These are phyloP conservation scores for Monosporascus sp. DNA, from an alignment of 2,329 filamentous ascomycete genomes.

Conservation along the genomic window DNA sequence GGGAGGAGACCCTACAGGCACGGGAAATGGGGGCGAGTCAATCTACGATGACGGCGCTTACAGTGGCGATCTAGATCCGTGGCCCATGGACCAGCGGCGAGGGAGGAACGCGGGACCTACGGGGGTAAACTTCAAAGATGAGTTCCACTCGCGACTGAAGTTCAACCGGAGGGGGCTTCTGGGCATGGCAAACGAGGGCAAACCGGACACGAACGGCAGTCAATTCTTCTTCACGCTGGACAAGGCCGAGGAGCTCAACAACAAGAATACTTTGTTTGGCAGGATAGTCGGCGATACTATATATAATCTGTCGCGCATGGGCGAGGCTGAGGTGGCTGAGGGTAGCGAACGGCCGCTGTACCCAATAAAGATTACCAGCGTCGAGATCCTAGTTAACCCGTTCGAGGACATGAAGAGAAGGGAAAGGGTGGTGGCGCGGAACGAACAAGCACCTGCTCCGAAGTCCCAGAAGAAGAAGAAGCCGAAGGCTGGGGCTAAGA, in stretches of 20 bases:
- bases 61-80: constrained; percentile 66
- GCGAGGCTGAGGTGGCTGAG: constrained; percentile 75
- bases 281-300: constrained; percentile 90
- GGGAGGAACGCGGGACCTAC: constrained; percentile 55
- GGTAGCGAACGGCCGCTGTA: constrained; percentile 81
- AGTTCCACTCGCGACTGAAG: constrained; percentile 86
- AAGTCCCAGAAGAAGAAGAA: constrained; percentile 59
- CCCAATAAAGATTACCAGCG: constrained; percentile 68
- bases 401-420: constrained; percentile 77
- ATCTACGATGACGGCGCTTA: constrained; percentile 84
- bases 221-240: constrained; percentile 96
- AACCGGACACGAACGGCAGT: constrained; percentile 76
- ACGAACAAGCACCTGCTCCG: constrained; percentile 36
- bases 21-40: constrained; percentile 83
- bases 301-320: constrained; percentile 92
- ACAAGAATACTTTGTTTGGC: constrained; percentile 91
- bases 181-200: constrained; percentile 91
- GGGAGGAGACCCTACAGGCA: constrained; percentile 90
- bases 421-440: constrained; percentile 49
- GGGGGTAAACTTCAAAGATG: constrained; percentile 67
- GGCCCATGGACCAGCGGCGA: constrained; percentile 61
- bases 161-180: constrained; percentile 87
- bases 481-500: constrained; percentile 64
- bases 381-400: constrained; percentile 75
- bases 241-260: constrained; percentile 77